Conservation (phyloP, 257 asterid genomes). For the Thymus mandschuricus region DNA sequence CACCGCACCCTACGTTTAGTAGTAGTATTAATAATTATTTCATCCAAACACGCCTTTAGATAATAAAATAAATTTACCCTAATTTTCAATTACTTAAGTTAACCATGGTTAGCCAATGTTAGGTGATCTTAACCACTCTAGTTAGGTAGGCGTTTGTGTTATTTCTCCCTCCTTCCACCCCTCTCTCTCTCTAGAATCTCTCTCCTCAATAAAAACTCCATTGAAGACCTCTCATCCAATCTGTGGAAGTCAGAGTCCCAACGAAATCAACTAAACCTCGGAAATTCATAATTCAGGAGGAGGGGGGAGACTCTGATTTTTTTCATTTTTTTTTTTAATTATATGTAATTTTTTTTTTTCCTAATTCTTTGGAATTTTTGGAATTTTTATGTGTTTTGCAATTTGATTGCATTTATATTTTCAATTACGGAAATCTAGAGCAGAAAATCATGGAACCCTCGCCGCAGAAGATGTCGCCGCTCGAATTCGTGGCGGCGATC, state of each 20-base stretch:
- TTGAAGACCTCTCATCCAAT: slow-evolving; percentile 21
- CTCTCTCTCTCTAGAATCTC: background rate
- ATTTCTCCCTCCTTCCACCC: background rate
- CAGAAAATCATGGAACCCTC: slow-evolving; percentile 47
- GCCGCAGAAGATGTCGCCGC: slow-evolving; percentile 64
- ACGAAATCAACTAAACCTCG: slow-evolving; percentile 20
- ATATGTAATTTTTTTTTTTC: background rate
- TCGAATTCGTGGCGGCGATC: slow-evolving; percentile 72
- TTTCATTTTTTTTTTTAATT: no score
- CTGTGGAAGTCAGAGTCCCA: slow-evolving; percentile 33
- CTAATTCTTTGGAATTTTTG: slow-evolving; percentile 15
- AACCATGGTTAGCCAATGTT: slow-evolving; percentile 55
- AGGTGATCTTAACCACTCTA: slow-evolving; percentile 58
- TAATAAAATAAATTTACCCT: background rate
- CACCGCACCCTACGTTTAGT: no score
- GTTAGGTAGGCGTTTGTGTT: slow-evolving; percentile 49
- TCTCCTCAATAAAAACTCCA: slow-evolving; percentile 28
- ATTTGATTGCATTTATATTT: slow-evolving; percentile 20
- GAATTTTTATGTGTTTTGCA: background rate
- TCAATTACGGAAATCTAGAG: slow-evolving; percentile 20
- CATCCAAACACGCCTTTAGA: background rate
- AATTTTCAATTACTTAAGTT: background rate
- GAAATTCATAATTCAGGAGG: slow-evolving; percentile 4
- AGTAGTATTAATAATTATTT: background rate
- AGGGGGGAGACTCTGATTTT: slow-evolving; percentile 27